phyloP scores from a whole-genome alignment of 2,329 filamentous ascomycete genomes.

The Aspergillus uvarum region DNA sequence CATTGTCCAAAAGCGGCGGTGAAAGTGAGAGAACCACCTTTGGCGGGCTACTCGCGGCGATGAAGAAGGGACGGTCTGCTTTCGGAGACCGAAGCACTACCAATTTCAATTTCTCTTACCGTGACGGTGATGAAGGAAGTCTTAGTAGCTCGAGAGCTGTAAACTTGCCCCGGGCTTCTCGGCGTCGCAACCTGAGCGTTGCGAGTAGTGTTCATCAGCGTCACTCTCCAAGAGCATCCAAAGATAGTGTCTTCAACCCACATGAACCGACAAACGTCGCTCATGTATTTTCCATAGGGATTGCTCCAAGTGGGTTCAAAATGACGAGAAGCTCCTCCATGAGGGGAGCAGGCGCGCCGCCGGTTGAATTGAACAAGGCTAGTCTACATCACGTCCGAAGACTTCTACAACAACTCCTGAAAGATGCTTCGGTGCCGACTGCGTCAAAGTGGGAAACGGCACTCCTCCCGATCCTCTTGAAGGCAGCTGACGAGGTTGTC shows the following conservation, averaged over 20 bases:
- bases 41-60: slow-evolving; percentile 67
- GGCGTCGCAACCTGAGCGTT: slow-evolving; percentile 80
- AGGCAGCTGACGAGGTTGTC: slow-evolving; percentile 90
- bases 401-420: slow-evolving; percentile 77
- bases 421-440: slow-evolving; percentile 72
- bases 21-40: slow-evolving; percentile 76
- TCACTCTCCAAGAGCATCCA: slow-evolving; percentile 68
- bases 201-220: slow-evolving; percentile 72
- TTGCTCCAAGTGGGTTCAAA: slow-evolving; percentile 43
- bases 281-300: slow-evolving; percentile 44
- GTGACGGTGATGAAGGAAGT: slow-evolving; percentile 65
- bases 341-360: slow-evolving; percentile 69
- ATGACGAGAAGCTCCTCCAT: slow-evolving; percentile 81
- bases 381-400: slow-evolving; percentile 86
- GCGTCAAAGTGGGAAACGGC: slow-evolving; percentile 82
- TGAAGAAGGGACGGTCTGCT: slow-evolving; percentile 72
- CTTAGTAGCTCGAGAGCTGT: slow-evolving; percentile 61
- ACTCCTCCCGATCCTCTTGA: slow-evolving; percentile 82
- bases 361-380: slow-evolving; percentile 81
- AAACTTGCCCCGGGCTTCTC: slow-evolving; percentile 61
- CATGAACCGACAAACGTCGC: slow-evolving; percentile 34
- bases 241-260: slow-evolving; percentile 49
- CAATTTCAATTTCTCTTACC: slow-evolving; percentile 66
- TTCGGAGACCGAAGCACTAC: slow-evolving; percentile 72
- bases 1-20: slow-evolving; percentile 60